Base-by-base conservation (phyloP, 768 basidiomycete genomes). In the Aureoboletus auriporus region DNA sequence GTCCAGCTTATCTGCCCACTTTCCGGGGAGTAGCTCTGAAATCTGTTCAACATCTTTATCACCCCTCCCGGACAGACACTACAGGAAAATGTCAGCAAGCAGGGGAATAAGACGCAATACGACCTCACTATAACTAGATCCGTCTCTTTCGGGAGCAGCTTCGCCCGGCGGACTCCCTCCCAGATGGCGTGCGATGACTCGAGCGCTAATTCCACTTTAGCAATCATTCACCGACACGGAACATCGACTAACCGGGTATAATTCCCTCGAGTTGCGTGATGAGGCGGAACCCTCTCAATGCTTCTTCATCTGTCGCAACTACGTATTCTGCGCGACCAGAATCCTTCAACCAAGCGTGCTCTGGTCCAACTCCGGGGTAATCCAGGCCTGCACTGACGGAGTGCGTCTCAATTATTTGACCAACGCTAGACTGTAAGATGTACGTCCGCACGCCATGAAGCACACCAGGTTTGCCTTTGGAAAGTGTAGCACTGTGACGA, bases 21-120 rank as follows among this genome's bases (percentile, higher is more conserved):
- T 89, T 47, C 79, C 78, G 10, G 95, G 95, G 47, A 99, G 75
- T 35, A 97, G 73, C 59, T 94, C 73, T n/a, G 88, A 93, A 49
- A 99, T 93, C 62, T 98, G 89, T 56, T 95, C 89, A 4, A 99
- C 96, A 62, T 99, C 95, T 69, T 98, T 98, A 69, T 98, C 93
- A 14, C 96, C 96, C 53, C 95, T 83, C 42, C 95, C 95, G 46
- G 91, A 94, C 44, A 97, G 73, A 61, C 93, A 96, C 90, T 94
- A 50, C 23, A 20, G 37, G 14, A 8, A 14, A 5, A 17, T 20
- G 46, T 58, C 20, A 59, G 50, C 36, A 3, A 14, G 13, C 27
- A 50, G 28, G 56, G 43, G 51, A 42, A 40, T 35, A 20, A n/a
- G 4, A 39, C 8, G 31, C 35, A 36, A 30, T 40, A 26, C 14